Evolutionary conservation across 2,329 filamentous ascomycete species (phyloP).

Genomic region (Fusarium pseudonygamai): DNA sequence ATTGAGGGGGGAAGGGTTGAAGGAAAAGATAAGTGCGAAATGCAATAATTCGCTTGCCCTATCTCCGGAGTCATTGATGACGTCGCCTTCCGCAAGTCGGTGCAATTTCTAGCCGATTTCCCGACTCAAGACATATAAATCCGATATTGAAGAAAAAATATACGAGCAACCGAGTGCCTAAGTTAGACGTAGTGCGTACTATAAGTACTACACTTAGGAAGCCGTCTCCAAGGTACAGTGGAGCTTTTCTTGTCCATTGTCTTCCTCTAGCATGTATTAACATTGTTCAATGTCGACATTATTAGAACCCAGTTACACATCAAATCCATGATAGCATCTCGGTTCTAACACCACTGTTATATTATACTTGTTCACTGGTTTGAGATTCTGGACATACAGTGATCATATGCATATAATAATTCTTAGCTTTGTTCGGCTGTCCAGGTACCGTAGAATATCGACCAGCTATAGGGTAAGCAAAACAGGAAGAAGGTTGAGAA

Average conservation of each 20-base stretch:
- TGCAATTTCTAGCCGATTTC: constrained; percentile 15
- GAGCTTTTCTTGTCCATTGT: not conserved
- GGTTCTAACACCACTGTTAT: not conserved
- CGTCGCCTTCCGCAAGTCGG: constrained; percentile 31
- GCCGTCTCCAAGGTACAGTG: not conserved
- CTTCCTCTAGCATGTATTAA: not conserved
- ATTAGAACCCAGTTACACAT: not conserved
- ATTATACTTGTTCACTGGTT: too few species aligned
- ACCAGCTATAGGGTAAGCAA: not conserved
- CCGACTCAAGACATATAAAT: constrained; percentile 1
- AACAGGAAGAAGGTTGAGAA: not conserved
- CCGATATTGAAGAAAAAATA: not conserved
- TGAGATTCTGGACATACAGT: not conserved
- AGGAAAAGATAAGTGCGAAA: not conserved
- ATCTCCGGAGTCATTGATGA: constrained; percentile 29
- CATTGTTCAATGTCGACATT: not conserved
- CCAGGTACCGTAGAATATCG: not conserved
- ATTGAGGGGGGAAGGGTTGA: not conserved
- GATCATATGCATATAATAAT: not conserved
- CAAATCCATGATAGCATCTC: not conserved
- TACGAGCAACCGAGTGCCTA: not conserved
- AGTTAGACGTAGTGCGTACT: not conserved
- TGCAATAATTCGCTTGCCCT: constrained; percentile 12
- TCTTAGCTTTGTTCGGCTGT: not conserved
- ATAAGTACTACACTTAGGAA: not conserved